Conservation (phyloP, 352 stramenopile genomes). For the Phytophthora melonis region DNA sequence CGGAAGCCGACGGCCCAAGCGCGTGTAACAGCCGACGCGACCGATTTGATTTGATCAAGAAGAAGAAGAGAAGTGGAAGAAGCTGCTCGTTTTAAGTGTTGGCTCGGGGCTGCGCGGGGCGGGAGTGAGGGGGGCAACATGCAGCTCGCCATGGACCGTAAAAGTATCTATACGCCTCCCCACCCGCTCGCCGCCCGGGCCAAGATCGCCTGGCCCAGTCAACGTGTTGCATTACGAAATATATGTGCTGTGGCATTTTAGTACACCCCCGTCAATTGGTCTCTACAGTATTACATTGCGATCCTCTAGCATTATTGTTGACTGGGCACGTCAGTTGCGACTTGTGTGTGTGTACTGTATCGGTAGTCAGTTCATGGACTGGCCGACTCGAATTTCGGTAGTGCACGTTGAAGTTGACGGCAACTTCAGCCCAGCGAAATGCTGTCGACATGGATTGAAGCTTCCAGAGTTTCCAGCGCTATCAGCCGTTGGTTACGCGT, state of each 20-base stretch:
- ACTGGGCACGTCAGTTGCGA: slow-evolving; percentile 4
- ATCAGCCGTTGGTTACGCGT: slow-evolving; percentile 20
- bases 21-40: slow-evolving; percentile 25
- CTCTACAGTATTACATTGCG: not conserved
- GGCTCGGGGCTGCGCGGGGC: slow-evolving; percentile 16
- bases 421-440: slow-evolving; percentile 19
- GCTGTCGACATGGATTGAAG: not conserved
- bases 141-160: slow-evolving; percentile 40
- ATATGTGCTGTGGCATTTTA: slow-evolving; percentile 49
- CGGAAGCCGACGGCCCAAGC: slow-evolving; percentile 36
- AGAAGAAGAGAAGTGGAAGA: slow-evolving; percentile 18
- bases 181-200: slow-evolving; percentile 2
- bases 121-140: slow-evolving; percentile 35
- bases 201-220: slow-evolving; percentile 27
- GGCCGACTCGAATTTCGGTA: slow-evolving; percentile 22
- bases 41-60: too few relatives aligned
- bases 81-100: slow-evolving; percentile 26
- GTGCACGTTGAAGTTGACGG: slow-evolving; percentile 30
- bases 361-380: slow-evolving; percentile 18
- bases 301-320: not conserved
- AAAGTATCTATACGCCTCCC: slow-evolving; percentile 50
- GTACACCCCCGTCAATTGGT: slow-evolving; percentile 1
- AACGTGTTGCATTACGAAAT: slow-evolving; percentile 54
- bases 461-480: not conserved
- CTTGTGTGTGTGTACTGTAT: not conserved